Conservation (phyloP, 2,329 filamentous ascomycete genomes). For the Trichoderma endophyticum region DNA sequence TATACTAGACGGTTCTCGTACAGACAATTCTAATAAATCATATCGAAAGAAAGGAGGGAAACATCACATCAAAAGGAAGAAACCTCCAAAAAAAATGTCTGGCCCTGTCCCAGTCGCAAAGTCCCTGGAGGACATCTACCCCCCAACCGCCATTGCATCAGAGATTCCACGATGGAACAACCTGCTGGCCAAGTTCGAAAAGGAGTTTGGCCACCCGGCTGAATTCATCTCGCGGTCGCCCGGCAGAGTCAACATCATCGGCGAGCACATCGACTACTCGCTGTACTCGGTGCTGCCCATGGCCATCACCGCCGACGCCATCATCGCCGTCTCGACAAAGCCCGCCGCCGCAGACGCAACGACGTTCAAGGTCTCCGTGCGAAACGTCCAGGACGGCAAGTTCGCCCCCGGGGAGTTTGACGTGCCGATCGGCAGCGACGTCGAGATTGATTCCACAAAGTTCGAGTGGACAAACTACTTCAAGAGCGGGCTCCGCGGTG, state of each 20-base stretch:
- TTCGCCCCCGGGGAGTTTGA: slow-evolving; percentile 75
- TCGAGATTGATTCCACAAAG: slow-evolving; percentile 79
- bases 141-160: slow-evolving; percentile 62
- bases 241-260: slow-evolving; percentile 95
- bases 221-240: slow-evolving; percentile 87
- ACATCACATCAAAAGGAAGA: neutral
- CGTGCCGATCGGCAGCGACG: slow-evolving; percentile 57
- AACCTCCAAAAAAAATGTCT: slow-evolving; percentile 39
- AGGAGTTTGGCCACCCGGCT: slow-evolving; percentile 65
- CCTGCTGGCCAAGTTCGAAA: slow-evolving; percentile 68
- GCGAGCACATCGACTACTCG: slow-evolving; percentile 98
- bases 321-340: slow-evolving; percentile 71
- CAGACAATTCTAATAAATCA: neutral
- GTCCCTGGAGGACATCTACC: slow-evolving; percentile 80
- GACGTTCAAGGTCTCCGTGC: slow-evolving; percentile 68
- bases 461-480: slow-evolving; percentile 99
- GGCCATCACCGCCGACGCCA: slow-evolving; percentile 86
- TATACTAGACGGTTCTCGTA: neutral
- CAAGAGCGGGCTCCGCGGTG: slow-evolving; percentile 83
- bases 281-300: slow-evolving; percentile 95
- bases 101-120: slow-evolving; percentile 68
- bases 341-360: slow-evolving; percentile 47
- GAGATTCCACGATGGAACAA: slow-evolving; percentile 74
- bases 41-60: neutral
- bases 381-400: slow-evolving; percentile 72